Conservation (phyloP, 225 moss, liverwort and hornwort species). For the Polytrichum formosum region DNA sequence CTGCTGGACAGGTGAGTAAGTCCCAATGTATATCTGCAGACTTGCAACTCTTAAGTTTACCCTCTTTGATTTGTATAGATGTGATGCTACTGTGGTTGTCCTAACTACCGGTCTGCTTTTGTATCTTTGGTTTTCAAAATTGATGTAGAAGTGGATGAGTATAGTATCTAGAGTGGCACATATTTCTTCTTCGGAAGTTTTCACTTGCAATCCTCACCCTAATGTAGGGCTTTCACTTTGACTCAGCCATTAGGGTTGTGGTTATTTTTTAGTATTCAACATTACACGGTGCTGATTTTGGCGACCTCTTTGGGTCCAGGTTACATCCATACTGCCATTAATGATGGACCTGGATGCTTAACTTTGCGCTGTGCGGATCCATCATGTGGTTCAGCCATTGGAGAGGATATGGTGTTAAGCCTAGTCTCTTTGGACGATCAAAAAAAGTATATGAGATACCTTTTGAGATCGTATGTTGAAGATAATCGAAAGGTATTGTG, state of each 20-base stretch:
- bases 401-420: slow-evolving; percentile 91
- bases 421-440: slow-evolving; percentile 75
- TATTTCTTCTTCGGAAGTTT: too few relatives aligned
- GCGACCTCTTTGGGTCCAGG: slow-evolving; percentile 20
- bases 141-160: too few relatives aligned
- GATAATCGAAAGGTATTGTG: slow-evolving; percentile 80
- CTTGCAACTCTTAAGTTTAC: too few relatives aligned
- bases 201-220: too few relatives aligned
- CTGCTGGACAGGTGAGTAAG: slow-evolving; percentile 83
- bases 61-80: too few relatives aligned
- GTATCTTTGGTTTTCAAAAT: too few relatives aligned
- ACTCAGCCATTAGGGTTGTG: not conserved
- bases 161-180: too few relatives aligned
- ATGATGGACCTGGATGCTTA: slow-evolving; percentile 94
- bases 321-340: slow-evolving; percentile 96
- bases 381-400: slow-evolving; percentile 86
- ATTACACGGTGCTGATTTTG: not conserved
- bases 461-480: slow-evolving; percentile 91
- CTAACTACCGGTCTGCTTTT: too few relatives aligned
- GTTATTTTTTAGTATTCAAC: not conserved
- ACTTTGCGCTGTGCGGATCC: slow-evolving; percentile 97
- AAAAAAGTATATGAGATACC: slow-evolving; percentile 78
- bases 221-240: not conserved
- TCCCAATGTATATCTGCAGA: too few relatives aligned
- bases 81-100: too few relatives aligned